Percentiles rank a stretch among this genome's conserved stretches.
Conservation (phyloP, 2,329 filamentous ascomycete genomes). For the Teratosphaeria viscida region DNA sequence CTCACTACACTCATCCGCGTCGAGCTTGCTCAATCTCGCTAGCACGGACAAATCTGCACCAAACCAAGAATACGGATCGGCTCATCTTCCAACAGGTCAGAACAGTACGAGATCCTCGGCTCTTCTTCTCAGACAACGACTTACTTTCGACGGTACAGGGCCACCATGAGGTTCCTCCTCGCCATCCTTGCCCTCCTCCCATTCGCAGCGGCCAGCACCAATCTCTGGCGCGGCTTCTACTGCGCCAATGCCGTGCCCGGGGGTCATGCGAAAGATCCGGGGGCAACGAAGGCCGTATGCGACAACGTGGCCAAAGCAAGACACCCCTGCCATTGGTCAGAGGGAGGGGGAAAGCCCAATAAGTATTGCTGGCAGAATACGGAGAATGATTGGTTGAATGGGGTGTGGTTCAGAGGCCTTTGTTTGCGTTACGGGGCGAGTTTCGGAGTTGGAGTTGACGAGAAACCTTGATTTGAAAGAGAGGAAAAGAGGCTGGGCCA, state of each 20-base stretch:
- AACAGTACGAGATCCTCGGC: not conserved
- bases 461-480: not conserved
- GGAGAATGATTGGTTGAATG: not conserved
- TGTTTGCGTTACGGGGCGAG: not conserved
- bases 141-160: not conserved
- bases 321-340: not conserved
- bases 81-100: not conserved
- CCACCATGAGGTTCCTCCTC: not conserved
- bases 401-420: not conserved
- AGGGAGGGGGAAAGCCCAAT: not conserved
- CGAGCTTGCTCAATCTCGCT: not conserved
- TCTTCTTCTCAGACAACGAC: not conserved
- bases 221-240: not conserved
- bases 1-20: not conserved
- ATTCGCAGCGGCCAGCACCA: not conserved
- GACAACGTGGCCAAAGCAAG: not conserved
- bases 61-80: not conserved
- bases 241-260: not conserved
- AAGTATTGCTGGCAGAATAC: not conserved
- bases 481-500: too few relatives aligned
- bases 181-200: not conserved
- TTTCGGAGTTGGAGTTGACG: not conserved
- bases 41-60: not conserved
- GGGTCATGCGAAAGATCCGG: not conserved
- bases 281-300: not conserved